Evolutionary conservation across 2,329 filamentous ascomycete genomes (phyloP).

Genomic region (Clonostachys byssicola): DNA sequence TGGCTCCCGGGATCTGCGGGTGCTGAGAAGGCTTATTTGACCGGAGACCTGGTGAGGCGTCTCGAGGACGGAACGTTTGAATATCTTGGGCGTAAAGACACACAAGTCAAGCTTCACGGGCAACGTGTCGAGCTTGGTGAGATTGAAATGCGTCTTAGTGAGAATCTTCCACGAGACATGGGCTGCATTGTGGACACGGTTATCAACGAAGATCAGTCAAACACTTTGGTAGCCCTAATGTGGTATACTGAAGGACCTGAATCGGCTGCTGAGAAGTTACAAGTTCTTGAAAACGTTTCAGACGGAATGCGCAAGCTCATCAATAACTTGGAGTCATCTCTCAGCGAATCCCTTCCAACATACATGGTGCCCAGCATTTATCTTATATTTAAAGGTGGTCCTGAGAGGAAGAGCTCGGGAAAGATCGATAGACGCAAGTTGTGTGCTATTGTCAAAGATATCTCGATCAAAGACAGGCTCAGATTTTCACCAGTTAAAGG

Average conservation of each 20-base stretch:
- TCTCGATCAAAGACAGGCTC: neutral
- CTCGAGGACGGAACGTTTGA: constrained; percentile 71
- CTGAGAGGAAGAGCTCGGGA: constrained; percentile 5
- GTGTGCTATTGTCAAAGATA: neutral
- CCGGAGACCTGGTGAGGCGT: constrained; percentile 77
- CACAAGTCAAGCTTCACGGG: constrained; percentile 77
- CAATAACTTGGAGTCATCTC: constrained; percentile 3
- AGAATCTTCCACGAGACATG: constrained; percentile 1
- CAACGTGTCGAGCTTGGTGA: constrained; percentile 77
- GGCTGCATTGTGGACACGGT: neutral
- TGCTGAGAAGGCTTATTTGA: constrained; percentile 74
- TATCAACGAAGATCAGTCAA: constrained; percentile 3
- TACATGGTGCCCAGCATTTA: constrained; percentile 8
- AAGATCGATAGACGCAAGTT: constrained; percentile 5
- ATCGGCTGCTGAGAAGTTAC: neutral
- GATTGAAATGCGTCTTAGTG: constrained; percentile 43
- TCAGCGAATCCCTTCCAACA: constrained; percentile 3
- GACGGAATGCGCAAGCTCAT: constrained; percentile 2
- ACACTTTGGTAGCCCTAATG: constrained; percentile 1
- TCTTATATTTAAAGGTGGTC: constrained; percentile 5
- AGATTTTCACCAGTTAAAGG: neutral
- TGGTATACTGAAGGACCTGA: constrained; percentile 4
- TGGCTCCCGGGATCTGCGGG: constrained; percentile 66
- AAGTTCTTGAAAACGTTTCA: constrained; percentile 1
- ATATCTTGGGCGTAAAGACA: constrained; percentile 70